Conservation (phyloP, 2,329 filamentous ascomycete genomes). For the Juglanconis oblonga region DNA sequence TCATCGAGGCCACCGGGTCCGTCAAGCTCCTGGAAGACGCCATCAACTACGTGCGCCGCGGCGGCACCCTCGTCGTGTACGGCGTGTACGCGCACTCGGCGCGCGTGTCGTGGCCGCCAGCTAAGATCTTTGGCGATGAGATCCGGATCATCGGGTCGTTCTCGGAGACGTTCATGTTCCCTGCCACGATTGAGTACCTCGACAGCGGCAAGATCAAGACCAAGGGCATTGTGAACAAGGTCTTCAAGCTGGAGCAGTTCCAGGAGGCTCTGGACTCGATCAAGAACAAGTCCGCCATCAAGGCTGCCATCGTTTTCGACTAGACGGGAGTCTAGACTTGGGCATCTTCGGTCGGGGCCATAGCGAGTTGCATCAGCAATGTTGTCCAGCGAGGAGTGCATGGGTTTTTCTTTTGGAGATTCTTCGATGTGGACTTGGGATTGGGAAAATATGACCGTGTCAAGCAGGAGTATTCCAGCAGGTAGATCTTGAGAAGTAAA, state of each 20-base stretch:
- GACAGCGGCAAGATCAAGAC: constrained; percentile 61
- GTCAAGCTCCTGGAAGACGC: constrained; percentile 67
- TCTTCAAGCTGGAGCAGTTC: constrained; percentile 71
- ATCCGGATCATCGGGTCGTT: constrained; percentile 73
- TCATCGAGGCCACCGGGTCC: constrained; percentile 68
- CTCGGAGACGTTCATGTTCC: constrained; percentile 72
- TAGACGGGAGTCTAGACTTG: constrained; percentile 26
- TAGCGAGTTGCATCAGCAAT: too few species aligned
- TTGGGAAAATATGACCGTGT: neutral
- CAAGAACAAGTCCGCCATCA: constrained; percentile 70
- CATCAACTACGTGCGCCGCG: constrained; percentile 69
- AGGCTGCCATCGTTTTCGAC: constrained; percentile 71
- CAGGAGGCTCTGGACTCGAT: constrained; percentile 68
- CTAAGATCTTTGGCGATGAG: constrained; percentile 67
- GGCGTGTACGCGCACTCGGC: constrained; percentile 63
- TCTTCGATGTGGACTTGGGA: neutral
- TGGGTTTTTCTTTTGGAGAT: neutral
- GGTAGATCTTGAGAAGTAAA: too few species aligned
- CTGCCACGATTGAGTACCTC: constrained; percentile 49
- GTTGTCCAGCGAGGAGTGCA: neutral
- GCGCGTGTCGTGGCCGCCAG: constrained; percentile 65
- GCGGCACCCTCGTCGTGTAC: constrained; percentile 48
- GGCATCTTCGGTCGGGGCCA: neutral
- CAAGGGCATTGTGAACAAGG: constrained; percentile 69
- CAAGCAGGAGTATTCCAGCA: neutral